Conservation (phyloP, 257 asterid genomes). For the Gentiana macrophylla region DNA sequence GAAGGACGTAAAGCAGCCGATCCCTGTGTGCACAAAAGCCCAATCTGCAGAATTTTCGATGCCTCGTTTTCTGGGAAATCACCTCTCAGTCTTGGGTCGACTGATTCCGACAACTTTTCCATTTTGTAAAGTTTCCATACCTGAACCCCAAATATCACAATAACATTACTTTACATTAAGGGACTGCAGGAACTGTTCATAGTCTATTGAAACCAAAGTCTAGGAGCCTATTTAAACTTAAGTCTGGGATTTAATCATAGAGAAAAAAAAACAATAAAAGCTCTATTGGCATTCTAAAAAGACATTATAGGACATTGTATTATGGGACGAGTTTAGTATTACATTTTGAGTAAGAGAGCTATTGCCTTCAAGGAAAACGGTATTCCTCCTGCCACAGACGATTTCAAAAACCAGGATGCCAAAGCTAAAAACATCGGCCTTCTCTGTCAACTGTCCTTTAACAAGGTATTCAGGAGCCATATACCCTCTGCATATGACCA, state of each 20-base stretch:
- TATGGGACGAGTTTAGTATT: slow-evolving; percentile 1
- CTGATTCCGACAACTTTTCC: slow-evolving; percentile 34
- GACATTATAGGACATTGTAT: no score
- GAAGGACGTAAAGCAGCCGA: slow-evolving; percentile 62
- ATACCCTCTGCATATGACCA: slow-evolving; percentile 51
- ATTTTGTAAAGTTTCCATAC: slow-evolving; percentile 63
- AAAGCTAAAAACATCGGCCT: slow-evolving; percentile 78
- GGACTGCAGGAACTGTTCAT: neutral
- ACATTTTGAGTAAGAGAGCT: slow-evolving; percentile 77
- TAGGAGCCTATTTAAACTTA: neutral
- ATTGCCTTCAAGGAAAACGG: slow-evolving; percentile 49
- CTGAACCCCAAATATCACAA: slow-evolving; percentile 22
- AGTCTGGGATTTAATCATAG: neutral
- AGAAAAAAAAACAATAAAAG: no score
- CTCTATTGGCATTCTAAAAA: no score
- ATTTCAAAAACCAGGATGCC: slow-evolving; percentile 88
- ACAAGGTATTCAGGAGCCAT: slow-evolving; percentile 97
- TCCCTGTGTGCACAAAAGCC: slow-evolving; percentile 78
- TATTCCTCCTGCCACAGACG: slow-evolving; percentile 64
- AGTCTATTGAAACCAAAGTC: neutral
- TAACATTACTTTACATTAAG: neutral
- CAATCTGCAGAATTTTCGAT: slow-evolving; percentile 40
- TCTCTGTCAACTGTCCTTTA: slow-evolving; percentile 93
- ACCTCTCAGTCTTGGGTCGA: slow-evolving; percentile 38
- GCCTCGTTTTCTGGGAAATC: slow-evolving; percentile 47